These are phyloP conservation scores for Jamesozyma jinghongensis DNA, from an alignment of 805 yeast genomes.

Conservation along the genomic window DNA sequence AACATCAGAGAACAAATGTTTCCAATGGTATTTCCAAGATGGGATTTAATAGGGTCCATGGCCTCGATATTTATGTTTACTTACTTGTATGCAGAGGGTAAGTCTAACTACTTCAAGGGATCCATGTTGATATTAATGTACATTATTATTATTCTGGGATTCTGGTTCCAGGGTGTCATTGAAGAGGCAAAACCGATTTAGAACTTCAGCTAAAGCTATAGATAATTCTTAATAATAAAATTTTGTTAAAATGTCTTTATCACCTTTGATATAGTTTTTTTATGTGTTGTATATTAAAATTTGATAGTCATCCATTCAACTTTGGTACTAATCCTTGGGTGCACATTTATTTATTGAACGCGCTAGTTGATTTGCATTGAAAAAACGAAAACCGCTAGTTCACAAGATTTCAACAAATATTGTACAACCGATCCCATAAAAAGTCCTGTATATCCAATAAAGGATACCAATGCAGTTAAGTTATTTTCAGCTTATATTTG, in stretches of 20 bases:
- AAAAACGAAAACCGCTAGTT: too few species aligned
- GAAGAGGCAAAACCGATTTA: slow-evolving; percentile 1
- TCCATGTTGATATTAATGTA: slow-evolving; percentile 75
- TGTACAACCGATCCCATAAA: too few species aligned
- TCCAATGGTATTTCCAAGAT: slow-evolving; percentile 82
- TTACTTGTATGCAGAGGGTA: slow-evolving; percentile 93
- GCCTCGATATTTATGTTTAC: slow-evolving; percentile 84
- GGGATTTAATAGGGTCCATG: slow-evolving; percentile 86
- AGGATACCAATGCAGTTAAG: slow-evolving; percentile 5
- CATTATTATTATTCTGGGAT: slow-evolving; percentile 67
- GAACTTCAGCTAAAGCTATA: background rate
- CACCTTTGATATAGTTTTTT: too few species aligned
- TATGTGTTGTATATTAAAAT: too few species aligned
- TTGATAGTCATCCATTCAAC: too few species aligned
- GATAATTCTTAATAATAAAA: background rate
- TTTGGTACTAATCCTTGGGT: too few species aligned
- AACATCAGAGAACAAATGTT: slow-evolving; percentile 37
- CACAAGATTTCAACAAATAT: too few species aligned
- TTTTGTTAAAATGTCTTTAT: too few species aligned
- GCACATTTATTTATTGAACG: too few species aligned
- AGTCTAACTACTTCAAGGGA: slow-evolving; percentile 93
- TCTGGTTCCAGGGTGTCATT: slow-evolving; percentile 47
- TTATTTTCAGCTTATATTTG: slow-evolving; percentile 31
- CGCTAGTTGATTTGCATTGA: too few species aligned
- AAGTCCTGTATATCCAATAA: too few species aligned